Base-by-base conservation (phyloP, 2,329 filamentous ascomycete species). In the Knoxdaviesia capensis region DNA sequence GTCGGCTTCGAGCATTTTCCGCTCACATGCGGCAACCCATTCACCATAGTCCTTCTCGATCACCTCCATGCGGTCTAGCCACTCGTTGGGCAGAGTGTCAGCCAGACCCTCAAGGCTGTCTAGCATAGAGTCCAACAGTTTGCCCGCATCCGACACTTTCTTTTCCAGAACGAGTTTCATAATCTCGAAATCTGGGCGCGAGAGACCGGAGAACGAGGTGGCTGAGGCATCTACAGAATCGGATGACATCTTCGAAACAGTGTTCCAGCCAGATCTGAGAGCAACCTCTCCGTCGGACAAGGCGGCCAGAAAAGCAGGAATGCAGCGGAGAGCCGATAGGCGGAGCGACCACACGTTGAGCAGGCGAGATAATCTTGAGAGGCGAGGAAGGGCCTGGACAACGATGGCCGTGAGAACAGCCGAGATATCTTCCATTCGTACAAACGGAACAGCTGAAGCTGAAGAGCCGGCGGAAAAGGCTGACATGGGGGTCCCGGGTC, bases 361-460 rank as follows among this genome's bases (percentile, higher is more conserved):
- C n/a, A 92, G 59, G 6, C 71, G 69, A 43, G 74, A 76, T 28
- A 98, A 60, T 43, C 71, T 77, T 7, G 84, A 80, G 36, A 94
- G 62, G 45, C 81, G 78, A 1, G 90, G 90, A 20, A 98, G 66
- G 4, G 85, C 76, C 53, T 90, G 83, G n/a, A 98, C 62, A 11
- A 94, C 81, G 33, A 88, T 93, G 31, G 87, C 83, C 1, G 90
- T 94, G 44, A 96, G 72, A 39, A 96, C 70, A 29, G 88, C 84
- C 6, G 85, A 87, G 52, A 94, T 75, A 56, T 96, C 90, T 51
- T 90, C 86, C 65, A 96, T 74, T 46, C 39, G 42, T 31, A 34
- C 38, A 35, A 37, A 44, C 34, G 28, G 6, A 10, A 44, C 6
- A 4, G 38, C 29, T 9, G 32, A 34, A 7, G 40, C 29, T 1